A percentile compares a stretch with the other conserved stretches of the same genome.
phyloP scores from a whole-genome alignment of 495 filamentous ascomycete genomes.

The Cenococcum geophilum region DNA sequence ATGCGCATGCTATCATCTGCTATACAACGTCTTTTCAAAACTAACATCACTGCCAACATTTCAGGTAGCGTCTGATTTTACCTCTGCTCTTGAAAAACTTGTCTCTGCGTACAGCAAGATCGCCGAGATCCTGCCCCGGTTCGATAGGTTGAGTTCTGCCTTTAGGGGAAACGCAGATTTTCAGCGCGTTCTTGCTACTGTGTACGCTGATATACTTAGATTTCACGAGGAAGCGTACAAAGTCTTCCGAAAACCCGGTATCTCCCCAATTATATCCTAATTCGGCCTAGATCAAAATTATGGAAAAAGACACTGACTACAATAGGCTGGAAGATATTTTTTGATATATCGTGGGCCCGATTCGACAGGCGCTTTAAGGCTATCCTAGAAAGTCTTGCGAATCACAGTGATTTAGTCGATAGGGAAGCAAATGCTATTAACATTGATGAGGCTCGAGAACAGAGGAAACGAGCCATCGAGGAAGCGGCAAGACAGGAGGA shows the following conservation, averaged over 20 bases:
- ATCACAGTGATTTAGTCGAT: constrained; percentile 10
- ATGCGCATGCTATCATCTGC: too few relatives aligned
- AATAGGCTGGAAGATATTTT: constrained; percentile 15
- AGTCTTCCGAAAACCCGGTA: constrained; percentile 41
- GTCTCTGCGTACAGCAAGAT: constrained; percentile 42
- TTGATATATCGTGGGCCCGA: constrained; percentile 8
- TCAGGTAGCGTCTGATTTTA: constrained; percentile 33
- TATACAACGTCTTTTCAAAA: not conserved
- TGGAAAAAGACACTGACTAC: too few relatives aligned
- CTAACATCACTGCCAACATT: too few relatives aligned
- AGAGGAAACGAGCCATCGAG: not conserved
- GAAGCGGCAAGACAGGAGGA: not conserved
- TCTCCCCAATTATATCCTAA: too few relatives aligned
- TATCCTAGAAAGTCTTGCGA: constrained; percentile 13
- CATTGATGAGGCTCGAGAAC: constrained; percentile 5
- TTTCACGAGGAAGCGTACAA: constrained; percentile 47
- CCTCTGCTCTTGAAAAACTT: constrained; percentile 40
- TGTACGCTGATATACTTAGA: constrained; percentile 44
- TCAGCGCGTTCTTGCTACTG: constrained; percentile 39
- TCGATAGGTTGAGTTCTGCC: constrained; percentile 34
- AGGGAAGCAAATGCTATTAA: constrained; percentile 1
- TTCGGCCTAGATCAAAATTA: too few relatives aligned
- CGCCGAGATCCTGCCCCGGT: constrained; percentile 38
- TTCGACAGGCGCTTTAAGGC: constrained; percentile 13
- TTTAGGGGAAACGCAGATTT: constrained; percentile 36